These are phyloP conservation scores for Komagataea norvegica DNA, from an alignment of 1,139 yeast species.

Conservation along the genomic window DNA sequence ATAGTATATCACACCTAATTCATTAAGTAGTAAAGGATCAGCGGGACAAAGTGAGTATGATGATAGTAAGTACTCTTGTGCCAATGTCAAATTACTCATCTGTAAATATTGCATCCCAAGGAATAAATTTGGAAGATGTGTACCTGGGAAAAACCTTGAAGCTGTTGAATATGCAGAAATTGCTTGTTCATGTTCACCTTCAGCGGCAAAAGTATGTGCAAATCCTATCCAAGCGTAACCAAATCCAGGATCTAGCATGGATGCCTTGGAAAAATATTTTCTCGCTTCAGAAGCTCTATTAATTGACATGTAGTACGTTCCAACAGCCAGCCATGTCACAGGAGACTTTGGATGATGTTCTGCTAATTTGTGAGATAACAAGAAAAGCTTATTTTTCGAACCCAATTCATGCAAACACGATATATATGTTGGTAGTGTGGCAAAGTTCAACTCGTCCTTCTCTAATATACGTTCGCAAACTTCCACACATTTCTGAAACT, in stretches of 20 bases:
- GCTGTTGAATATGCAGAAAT: conserved; percentile 97
- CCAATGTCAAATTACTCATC: conserved; percentile 74
- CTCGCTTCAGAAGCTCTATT: conserved; percentile 79
- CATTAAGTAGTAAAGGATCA: conserved; percentile 87
- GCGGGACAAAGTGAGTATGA: conserved; percentile 73
- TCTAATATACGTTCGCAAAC: conserved; percentile 64
- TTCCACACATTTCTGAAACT: conserved; percentile 69
- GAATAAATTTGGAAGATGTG: conserved; percentile 84
- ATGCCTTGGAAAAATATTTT: conserved; percentile 82
- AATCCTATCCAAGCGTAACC: conserved; percentile 98
- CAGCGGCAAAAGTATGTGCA: conserved; percentile 96
- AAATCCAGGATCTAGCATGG: conserved; percentile 82
- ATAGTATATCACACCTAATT: conserved; percentile 84
- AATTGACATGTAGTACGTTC: conserved; percentile 78
- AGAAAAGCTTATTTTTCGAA: conserved; percentile 73
- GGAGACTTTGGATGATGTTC: conserved; percentile 80
- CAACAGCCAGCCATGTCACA: conserved; percentile 90
- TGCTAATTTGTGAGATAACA: conserved; percentile 81
- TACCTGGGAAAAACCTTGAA: conserved; percentile 88
- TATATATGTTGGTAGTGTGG: conserved; percentile 73
- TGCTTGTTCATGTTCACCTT: conserved; percentile 98
- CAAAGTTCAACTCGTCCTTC: conserved; percentile 65
- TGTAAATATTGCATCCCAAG: conserved; percentile 95
- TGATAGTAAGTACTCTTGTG: conserved; percentile 79
- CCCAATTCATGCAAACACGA: conserved; percentile 85